Evolutionary conservation across 768 basidiomycete species (phyloP).

Genomic region (Tricholoma flavovirens): DNA sequence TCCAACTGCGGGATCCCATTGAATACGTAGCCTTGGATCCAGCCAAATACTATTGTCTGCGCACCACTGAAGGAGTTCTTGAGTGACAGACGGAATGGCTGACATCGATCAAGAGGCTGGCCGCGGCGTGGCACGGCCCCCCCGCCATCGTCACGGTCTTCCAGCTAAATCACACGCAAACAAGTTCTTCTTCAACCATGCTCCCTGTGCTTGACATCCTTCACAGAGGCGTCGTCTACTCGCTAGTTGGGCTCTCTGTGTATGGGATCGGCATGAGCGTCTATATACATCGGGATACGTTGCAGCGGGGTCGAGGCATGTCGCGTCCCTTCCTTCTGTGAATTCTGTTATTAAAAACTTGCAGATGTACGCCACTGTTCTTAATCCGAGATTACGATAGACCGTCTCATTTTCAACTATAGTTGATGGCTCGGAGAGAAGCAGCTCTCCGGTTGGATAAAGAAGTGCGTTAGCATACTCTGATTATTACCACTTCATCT

Average conservation of each 20-base stretch:
- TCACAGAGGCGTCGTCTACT: constrained; percentile 51
- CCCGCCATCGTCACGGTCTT: neutral
- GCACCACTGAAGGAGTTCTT: constrained; percentile 43
- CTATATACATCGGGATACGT: constrained; percentile 46
- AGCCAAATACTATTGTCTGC: constrained; percentile 37
- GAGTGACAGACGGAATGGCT: constrained; percentile 2
- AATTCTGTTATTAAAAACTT: constrained; percentile 5
- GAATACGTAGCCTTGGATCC: constrained; percentile 39
- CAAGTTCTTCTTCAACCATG: too few species aligned
- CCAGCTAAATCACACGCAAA: neutral
- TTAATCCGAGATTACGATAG: neutral
- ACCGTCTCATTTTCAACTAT: neutral
- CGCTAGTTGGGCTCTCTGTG: constrained; percentile 44
- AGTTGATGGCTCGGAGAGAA: constrained; percentile 32
- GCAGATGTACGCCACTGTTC: constrained; percentile 25
- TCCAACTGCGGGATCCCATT: constrained; percentile 17
- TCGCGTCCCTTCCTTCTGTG: neutral
- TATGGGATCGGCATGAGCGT: constrained; percentile 51
- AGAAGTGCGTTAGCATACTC: constrained; percentile 18
- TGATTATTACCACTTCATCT: neutral
- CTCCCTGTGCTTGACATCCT: constrained; percentile 38
- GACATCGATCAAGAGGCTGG: neutral
- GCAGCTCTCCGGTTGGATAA: constrained; percentile 21
- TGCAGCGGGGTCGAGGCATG: constrained; percentile 53
- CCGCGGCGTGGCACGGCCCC: too few species aligned